Percentiles rank a stretch among this genome's conserved stretches.
phyloP scores from a whole-genome alignment of 2,329 filamentous ascomycete genomes.

The Exophiala viscosa region DNA sequence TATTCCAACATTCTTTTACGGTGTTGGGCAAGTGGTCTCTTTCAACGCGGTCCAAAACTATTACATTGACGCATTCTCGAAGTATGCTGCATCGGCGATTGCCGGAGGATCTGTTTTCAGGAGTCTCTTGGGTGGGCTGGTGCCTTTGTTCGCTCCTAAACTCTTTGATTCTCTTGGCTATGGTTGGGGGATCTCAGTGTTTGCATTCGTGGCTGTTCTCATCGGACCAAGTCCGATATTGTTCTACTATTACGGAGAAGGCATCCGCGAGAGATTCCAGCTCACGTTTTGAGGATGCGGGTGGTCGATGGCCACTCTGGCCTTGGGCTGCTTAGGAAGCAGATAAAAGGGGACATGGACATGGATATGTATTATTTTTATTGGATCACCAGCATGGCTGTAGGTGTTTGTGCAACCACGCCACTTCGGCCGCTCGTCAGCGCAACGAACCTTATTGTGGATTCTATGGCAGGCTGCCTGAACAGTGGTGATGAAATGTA shows the following conservation, averaged over 20 bases:
- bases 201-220: slow-evolving; percentile 45
- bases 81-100: slow-evolving; percentile 47
- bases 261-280: slow-evolving; percentile 44
- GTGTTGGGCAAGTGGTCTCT: slow-evolving; percentile 52
- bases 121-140: slow-evolving; percentile 46
- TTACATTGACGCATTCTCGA: slow-evolving; percentile 40
- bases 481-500: not conserved
- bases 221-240: slow-evolving; percentile 49
- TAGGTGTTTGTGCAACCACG: not conserved
- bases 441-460: not conserved
- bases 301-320: not conserved
- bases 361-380: not conserved
- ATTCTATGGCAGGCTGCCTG: not conserved
- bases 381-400: not conserved
- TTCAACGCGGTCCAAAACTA: slow-evolving; percentile 52
- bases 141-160: slow-evolving; percentile 47
- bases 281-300: slow-evolving; percentile 10
- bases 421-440: not conserved
- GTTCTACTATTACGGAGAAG: slow-evolving; percentile 48
- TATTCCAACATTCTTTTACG: slow-evolving; percentile 43
- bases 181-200: slow-evolving; percentile 42
- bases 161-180: slow-evolving; percentile 38
- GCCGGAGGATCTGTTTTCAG: slow-evolving; percentile 46
- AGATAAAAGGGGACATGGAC: not conserved
- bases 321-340: too few species aligned